phyloP scores from a whole-genome alignment of 768 basidiomycete genomes.

The Cantharellus anzutake region DNA sequence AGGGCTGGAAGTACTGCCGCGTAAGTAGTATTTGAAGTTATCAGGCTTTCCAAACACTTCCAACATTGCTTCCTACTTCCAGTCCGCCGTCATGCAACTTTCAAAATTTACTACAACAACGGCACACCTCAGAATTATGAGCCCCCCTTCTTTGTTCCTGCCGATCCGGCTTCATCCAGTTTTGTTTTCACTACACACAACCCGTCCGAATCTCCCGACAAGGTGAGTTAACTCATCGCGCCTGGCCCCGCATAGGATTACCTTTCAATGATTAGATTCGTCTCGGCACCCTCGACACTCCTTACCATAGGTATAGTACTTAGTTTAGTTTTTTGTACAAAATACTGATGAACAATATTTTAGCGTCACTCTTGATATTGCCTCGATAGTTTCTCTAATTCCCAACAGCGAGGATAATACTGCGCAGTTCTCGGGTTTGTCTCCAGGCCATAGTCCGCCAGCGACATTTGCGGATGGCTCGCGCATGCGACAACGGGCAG shows the following conservation, averaged over 20 bases:
- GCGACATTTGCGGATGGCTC: slow-evolving; percentile 13
- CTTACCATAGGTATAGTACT: slow-evolving; percentile 45
- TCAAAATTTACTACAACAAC: slow-evolving; percentile 74
- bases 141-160: slow-evolving; percentile 59
- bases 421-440: slow-evolving; percentile 33
- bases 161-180: slow-evolving; percentile 48
- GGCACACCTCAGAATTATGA: slow-evolving; percentile 67
- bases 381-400: slow-evolving; percentile 54
- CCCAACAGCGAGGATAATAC: slow-evolving; percentile 46
- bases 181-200: slow-evolving; percentile 73
- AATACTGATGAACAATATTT: neutral
- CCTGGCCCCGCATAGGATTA: neutral
- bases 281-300: slow-evolving; percentile 47
- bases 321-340: neutral
- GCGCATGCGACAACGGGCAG: slow-evolving; percentile 23
- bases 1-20: slow-evolving; percentile 62
- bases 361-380: slow-evolving; percentile 54
- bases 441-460: slow-evolving; percentile 12
- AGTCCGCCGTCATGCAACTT: slow-evolving; percentile 74
- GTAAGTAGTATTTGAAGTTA: slow-evolving; percentile 22
- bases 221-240: slow-evolving; percentile 20
- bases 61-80: neutral
- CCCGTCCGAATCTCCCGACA: slow-evolving; percentile 52
- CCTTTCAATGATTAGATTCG: slow-evolving; percentile 2
- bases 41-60: neutral